Conservation (phyloP, 1,139 yeast genomes). For the Yamadazyma membranifaciens region DNA sequence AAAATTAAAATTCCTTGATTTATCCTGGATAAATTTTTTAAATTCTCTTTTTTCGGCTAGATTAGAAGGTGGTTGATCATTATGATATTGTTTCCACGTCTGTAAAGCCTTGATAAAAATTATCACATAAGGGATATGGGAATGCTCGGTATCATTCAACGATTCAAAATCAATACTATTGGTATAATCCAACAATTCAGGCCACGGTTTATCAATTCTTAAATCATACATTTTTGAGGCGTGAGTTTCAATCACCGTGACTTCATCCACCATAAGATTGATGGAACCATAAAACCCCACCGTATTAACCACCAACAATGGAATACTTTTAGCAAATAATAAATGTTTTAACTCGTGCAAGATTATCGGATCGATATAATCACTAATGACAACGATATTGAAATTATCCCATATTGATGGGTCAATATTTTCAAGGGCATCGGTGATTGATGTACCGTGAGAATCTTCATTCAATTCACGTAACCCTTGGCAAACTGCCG, state of each 20-base stretch:
- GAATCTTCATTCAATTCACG: conserved; percentile 64
- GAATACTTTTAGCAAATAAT: conserved; percentile 48
- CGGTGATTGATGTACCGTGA: conserved; percentile 30
- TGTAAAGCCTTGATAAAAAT: conserved; percentile 58
- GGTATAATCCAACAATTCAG: conserved; percentile 54
- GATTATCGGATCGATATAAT: conserved; percentile 17
- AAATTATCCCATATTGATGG: conserved; percentile 49
- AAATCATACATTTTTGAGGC: conserved; percentile 65
- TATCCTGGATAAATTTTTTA: conserved; percentile 34
- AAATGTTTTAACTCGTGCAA: conserved; percentile 29
- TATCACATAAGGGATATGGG: conserved; percentile 74
- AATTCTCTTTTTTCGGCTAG: conserved; percentile 50
- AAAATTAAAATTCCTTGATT: conserved; percentile 34
- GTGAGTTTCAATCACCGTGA: conserved; percentile 75
- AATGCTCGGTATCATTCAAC: conserved; percentile 52
- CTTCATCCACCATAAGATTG: conserved; percentile 49
- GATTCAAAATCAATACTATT: conserved; percentile 48
- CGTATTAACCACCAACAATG: conserved; percentile 51
- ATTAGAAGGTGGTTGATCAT: conserved; percentile 39
- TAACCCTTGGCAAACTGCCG: conserved; percentile 39
- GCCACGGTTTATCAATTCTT: conserved; percentile 76
- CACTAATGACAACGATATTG: conserved; percentile 52
- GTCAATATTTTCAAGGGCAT: conserved; percentile 17
- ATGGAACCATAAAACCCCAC: conserved; percentile 72
- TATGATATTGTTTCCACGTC: conserved; percentile 37